These are phyloP conservation scores for Phytophthora foliorum DNA, from an alignment of 352 stramenopile species.

Conservation along the genomic window DNA sequence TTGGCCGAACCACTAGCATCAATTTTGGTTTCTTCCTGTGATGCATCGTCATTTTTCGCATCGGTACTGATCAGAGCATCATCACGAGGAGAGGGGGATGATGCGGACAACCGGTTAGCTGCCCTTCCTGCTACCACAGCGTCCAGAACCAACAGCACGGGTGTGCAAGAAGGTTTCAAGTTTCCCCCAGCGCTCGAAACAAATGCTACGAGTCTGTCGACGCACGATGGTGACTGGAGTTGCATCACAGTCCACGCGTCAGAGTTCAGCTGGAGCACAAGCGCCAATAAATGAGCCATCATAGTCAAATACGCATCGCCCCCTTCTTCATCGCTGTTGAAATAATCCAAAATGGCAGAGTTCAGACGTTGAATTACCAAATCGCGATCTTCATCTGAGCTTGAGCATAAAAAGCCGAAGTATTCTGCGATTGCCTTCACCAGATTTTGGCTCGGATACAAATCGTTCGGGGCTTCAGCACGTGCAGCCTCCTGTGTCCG, in stretches of 20 bases:
- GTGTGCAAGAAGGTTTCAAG: slow-evolving; percentile 55
- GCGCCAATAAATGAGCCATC: slow-evolving; percentile 72
- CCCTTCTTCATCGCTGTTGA: slow-evolving; percentile 35
- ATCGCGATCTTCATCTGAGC: slow-evolving; percentile 65
- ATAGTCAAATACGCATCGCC: slow-evolving; percentile 58
- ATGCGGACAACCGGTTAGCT: slow-evolving; percentile 24
- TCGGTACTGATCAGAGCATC: slow-evolving; percentile 16
- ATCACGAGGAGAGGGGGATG: slow-evolving; percentile 20
- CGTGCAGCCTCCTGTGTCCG: neutral
- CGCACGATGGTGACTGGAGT: slow-evolving; percentile 53
- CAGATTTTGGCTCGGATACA: slow-evolving; percentile 58
- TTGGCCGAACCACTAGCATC: slow-evolving; percentile 1
- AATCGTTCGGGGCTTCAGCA: slow-evolving; percentile 11
- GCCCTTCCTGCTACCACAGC: slow-evolving; percentile 49
- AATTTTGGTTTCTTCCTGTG: slow-evolving; percentile 17
- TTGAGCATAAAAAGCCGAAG: slow-evolving; percentile 65
- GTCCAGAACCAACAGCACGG: slow-evolving; percentile 75
- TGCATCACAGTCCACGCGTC: slow-evolving; percentile 49
- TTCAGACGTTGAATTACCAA: slow-evolving; percentile 66
- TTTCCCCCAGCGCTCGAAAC: slow-evolving; percentile 27
- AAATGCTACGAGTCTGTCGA: slow-evolving; percentile 59
- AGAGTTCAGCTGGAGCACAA: slow-evolving; percentile 73
- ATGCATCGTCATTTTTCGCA: slow-evolving; percentile 20
- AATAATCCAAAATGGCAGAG: slow-evolving; percentile 53
- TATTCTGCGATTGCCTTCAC: slow-evolving; percentile 76